These are phyloP conservation scores for Cenchrus fungigraminus DNA, from an alignment of 176 grass and related monocot species.

Conservation along the genomic window DNA sequence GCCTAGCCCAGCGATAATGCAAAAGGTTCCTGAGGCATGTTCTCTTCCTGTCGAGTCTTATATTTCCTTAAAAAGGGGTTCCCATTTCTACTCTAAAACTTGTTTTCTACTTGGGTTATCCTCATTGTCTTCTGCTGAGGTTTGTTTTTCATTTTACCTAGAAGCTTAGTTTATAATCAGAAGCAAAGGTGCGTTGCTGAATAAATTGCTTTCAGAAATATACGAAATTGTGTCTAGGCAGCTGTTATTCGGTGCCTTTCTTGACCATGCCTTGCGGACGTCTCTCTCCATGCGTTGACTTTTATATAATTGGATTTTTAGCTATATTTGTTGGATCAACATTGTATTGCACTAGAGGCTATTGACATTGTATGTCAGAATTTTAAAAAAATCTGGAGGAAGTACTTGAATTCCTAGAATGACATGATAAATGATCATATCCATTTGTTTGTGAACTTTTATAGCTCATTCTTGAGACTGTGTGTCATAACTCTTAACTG, in stretches of 20 bases:
- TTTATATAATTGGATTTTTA: background rate
- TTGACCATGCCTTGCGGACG: background rate
- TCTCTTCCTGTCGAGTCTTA: slow-evolving; percentile 27
- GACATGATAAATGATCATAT: background rate
- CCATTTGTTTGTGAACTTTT: background rate
- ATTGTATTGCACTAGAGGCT: slow-evolving; percentile 6
- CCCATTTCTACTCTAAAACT: slow-evolving; percentile 22
- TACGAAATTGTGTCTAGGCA: background rate
- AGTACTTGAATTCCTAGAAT: background rate
- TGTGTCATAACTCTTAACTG: background rate
- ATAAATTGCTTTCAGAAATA: background rate
- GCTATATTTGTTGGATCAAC: background rate
- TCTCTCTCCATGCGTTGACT: background rate
- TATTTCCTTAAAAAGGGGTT: slow-evolving; percentile 19
- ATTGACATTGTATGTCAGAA: background rate
- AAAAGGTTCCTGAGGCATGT: slow-evolving; percentile 63
- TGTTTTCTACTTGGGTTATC: slow-evolving; percentile 42
- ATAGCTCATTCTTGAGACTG: background rate
- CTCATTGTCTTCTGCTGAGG: background rate
- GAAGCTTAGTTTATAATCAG: slow-evolving; percentile 6
- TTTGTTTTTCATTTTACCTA: slow-evolving; percentile 24
- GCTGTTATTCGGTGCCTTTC: background rate
- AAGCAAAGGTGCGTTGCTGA: background rate
- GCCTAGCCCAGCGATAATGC: slow-evolving; percentile 56
- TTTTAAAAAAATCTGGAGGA: background rate